A percentile compares a stretch with the other conserved stretches of the same genome.
phyloP scores from a whole-genome alignment of 2,329 filamentous ascomycete species.

The Mycocentrospora acerina region DNA sequence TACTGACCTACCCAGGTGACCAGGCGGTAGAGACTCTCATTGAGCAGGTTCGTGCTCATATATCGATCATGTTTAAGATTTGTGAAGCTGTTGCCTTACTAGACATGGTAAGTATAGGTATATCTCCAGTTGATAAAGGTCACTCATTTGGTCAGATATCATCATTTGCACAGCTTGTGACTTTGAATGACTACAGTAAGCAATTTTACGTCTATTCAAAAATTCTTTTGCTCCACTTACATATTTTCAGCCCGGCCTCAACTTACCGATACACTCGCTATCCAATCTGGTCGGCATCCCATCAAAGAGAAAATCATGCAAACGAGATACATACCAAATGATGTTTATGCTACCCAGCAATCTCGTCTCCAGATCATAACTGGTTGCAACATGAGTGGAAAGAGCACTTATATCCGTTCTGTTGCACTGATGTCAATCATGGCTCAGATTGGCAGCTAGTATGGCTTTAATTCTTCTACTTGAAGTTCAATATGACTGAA shows the following conservation, averaged over 20 bases:
- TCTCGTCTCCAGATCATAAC: constrained; percentile 90
- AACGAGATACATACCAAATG: constrained; percentile 78
- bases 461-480: background rate
- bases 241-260: constrained; percentile 59
- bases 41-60: constrained; percentile 67
- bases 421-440: constrained; percentile 85
- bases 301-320: constrained; percentile 72
- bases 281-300: constrained; percentile 76
- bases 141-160: constrained; percentile 19
- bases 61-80: constrained; percentile 75
- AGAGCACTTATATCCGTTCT: constrained; percentile 90
- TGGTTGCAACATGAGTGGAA: constrained; percentile 95
- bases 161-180: constrained; percentile 62
- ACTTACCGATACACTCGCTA: constrained; percentile 66
- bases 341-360: constrained; percentile 80
- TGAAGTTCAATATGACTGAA: constrained; percentile 8
- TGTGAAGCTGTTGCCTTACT: constrained; percentile 84
- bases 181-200: constrained; percentile 60
- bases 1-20: constrained; percentile 51
- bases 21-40: constrained; percentile 72
- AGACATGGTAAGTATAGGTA: constrained; percentile 66
- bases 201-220: background rate
- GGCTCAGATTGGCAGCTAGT: constrained; percentile 87
- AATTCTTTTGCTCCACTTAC: too few relatives aligned
- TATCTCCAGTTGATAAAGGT: constrained; percentile 4